Evolutionary conservation across 139 green algal genomes (phyloP).

Genomic region (Closterium sp.): DNA sequence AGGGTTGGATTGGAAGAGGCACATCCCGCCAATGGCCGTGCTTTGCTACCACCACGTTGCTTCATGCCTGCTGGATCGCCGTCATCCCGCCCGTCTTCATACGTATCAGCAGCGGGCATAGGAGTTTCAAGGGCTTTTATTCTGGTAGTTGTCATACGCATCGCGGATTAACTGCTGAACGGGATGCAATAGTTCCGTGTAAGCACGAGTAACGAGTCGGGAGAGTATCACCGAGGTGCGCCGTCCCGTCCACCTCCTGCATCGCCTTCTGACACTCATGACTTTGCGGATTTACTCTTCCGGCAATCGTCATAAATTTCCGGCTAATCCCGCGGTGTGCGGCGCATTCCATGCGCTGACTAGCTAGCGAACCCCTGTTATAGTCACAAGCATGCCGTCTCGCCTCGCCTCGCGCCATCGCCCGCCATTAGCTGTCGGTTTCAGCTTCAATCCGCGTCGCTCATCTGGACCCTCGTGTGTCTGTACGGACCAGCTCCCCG

Average conservation of each 20-base stretch:
- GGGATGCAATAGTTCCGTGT: background rate
- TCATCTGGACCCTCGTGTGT: background rate
- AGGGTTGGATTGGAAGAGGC: background rate
- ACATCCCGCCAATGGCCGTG: background rate
- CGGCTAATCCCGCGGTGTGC: background rate
- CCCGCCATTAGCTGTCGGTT: background rate
- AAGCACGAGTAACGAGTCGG: background rate
- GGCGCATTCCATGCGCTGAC: background rate
- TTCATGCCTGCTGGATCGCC: background rate
- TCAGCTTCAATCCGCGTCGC: background rate
- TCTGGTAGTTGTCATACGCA: background rate
- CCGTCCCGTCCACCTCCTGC: background rate
- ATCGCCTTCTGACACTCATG: background rate
- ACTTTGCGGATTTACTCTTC: background rate
- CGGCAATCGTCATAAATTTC: background rate
- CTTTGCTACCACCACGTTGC: background rate
- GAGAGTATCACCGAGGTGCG: background rate
- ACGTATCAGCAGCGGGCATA: background rate
- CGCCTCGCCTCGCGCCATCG: background rate
- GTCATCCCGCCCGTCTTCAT: background rate
- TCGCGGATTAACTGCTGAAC: background rate
- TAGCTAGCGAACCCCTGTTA: background rate
- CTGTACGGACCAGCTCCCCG: background rate
- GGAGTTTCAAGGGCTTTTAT: background rate
- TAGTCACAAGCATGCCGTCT: background rate